Conservation (phyloP, 768 basidiomycete species). For the Coprinopsis strossmayeri region DNA sequence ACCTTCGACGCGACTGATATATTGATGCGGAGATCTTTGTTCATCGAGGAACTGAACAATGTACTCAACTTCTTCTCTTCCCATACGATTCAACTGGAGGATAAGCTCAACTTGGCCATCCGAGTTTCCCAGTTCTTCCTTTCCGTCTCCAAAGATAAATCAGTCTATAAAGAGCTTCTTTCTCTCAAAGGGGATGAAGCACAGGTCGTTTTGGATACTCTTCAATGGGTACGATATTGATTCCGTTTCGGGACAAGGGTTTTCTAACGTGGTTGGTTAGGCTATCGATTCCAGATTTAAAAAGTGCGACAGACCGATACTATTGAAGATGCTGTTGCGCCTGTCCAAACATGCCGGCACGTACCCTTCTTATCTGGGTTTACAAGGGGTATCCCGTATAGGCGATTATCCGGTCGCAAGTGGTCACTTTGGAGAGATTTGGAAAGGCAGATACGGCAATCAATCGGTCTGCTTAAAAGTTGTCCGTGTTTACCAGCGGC, state of each 20-base stretch:
- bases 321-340: constrained; percentile 8
- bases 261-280: no score
- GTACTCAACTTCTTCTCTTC: neutral
- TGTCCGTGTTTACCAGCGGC: constrained; percentile 18
- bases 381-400: constrained; percentile 13
- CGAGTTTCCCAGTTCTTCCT: no score
- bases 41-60: neutral
- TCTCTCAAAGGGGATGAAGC: neutral
- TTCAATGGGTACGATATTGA: neutral
- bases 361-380: constrained; percentile 21
- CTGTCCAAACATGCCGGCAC: constrained; percentile 21
- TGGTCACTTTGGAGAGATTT: constrained; percentile 24
- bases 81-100: no score
- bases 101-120: neutral
- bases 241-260: neutral
- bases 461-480: constrained; percentile 21
- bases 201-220: neutral
- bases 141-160: neutral
- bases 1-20: neutral
- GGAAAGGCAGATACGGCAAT: constrained; percentile 16
- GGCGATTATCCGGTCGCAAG: constrained; percentile 11
- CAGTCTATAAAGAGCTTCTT: neutral
- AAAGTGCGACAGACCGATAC: neutral
- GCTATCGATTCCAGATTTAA: neutral
- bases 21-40: neutral